These are phyloP conservation scores for Rhododendron simsii DNA, from an alignment of 148 eudicot species.

Conservation along the genomic window DNA sequence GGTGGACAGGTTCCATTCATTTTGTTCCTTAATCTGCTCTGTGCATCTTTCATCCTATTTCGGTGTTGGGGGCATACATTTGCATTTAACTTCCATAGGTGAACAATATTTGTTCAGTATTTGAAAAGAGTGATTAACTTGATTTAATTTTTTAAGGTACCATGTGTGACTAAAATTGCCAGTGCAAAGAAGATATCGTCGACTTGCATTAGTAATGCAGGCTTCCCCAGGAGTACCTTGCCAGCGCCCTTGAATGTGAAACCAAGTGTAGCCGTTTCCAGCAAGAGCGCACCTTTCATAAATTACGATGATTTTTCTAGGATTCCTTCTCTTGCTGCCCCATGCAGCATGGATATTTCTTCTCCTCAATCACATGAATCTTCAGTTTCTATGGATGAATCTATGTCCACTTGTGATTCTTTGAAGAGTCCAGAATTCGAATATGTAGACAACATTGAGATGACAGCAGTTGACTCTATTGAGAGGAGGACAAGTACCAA, in stretches of 20 bases:
- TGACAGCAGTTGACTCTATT: constrained; percentile 52
- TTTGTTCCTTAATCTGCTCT: neutral
- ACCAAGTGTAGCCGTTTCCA: constrained; percentile 27
- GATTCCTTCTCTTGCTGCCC: constrained; percentile 24
- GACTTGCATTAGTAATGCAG: constrained; percentile 22
- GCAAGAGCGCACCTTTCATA: constrained; percentile 23
- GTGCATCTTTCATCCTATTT: neutral
- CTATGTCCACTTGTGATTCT: constrained; percentile 76
- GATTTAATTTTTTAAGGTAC: constrained; percentile 38
- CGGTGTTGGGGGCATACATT: neutral
- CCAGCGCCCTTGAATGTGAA: constrained; percentile 34
- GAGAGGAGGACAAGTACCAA: constrained; percentile 56
- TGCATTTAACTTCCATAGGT: neutral
- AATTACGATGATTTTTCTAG: constrained; percentile 36
- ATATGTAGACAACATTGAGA: constrained; percentile 61
- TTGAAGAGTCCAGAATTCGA: constrained; percentile 83
- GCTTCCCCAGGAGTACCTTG: constrained; percentile 29
- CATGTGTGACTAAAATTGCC: constrained; percentile 41
- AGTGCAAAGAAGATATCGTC: constrained; percentile 55
- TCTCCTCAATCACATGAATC: constrained; percentile 44
- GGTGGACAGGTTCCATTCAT: neutral
- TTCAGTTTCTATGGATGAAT: constrained; percentile 72
- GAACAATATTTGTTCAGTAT: neutral
- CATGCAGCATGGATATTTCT: constrained; percentile 46
- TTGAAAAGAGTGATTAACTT: constrained; percentile 1